Percentiles rank a stretch among this genome's conserved stretches.
Evolutionary conservation across 1,284 basidiomycete genomes (phyloP).

Genomic region (Sphaerobolus stellatus): DNA sequence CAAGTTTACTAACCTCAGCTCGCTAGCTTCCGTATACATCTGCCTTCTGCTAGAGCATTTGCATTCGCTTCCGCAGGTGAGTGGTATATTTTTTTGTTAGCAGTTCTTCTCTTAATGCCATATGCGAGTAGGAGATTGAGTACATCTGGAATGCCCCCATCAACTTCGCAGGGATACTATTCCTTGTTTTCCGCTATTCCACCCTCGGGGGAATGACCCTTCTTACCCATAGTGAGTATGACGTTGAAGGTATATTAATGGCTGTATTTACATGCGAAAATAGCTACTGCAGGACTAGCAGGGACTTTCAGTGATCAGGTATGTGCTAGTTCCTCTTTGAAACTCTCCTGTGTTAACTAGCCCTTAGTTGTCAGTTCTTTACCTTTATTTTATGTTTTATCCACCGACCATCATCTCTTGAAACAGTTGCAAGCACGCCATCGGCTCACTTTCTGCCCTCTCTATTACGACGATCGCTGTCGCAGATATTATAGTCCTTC

Average conservation of each 20-base stretch:
- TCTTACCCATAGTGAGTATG: background rate
- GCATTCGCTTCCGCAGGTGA: conserved; percentile 7
- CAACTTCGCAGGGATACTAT: conserved; percentile 13
- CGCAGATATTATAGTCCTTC: conserved; percentile 9
- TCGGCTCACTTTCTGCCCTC: background rate
- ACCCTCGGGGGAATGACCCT: conserved; percentile 2
- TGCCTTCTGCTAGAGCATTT: conserved; percentile 8
- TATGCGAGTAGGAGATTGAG: conserved; percentile 20
- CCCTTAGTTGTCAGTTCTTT: conserved; percentile 4
- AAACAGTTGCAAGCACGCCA: conserved; percentile 8
- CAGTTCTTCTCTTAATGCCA: background rate
- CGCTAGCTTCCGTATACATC: conserved; percentile 1
- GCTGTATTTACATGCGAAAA: background rate
- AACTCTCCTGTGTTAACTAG: too few species aligned
- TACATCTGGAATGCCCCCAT: conserved; percentile 19
- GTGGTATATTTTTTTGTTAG: background rate
- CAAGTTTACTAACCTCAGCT: background rate
- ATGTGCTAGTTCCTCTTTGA: background rate
- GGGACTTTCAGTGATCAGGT: background rate
- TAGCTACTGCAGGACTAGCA: background rate
- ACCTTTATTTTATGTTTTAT: background rate
- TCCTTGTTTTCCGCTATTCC: conserved; percentile 22
- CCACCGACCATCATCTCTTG: background rate
- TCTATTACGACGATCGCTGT: conserved; percentile 1
- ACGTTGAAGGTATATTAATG: background rate